Evolutionary conservation across 495 filamentous ascomycete species (phyloP).

Genomic region (Xylona heveae): DNA sequence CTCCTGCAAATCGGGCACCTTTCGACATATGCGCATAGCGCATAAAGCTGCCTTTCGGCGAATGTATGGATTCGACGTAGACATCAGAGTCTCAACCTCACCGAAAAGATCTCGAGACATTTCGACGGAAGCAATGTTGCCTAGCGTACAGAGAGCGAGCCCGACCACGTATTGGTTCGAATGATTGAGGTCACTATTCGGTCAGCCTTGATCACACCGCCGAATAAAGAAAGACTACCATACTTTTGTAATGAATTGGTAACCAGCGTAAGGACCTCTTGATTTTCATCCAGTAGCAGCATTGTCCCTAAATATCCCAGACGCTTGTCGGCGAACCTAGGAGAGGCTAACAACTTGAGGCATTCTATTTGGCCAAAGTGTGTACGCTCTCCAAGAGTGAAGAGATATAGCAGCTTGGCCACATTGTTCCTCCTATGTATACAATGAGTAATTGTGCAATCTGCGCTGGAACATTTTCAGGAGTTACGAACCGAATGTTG

Average conservation of each 20-base stretch:
- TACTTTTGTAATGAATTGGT: slow-evolving; percentile 97
- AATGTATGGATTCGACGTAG: slow-evolving; percentile 90
- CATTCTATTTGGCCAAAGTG: slow-evolving; percentile 99
- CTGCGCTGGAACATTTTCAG: too few relatives aligned
- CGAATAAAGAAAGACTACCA: slow-evolving; percentile 7
- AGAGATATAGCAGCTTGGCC: slow-evolving; percentile 91
- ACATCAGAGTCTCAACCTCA: slow-evolving; percentile 77
- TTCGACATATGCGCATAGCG: slow-evolving; percentile 97
- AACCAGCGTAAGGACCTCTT: slow-evolving; percentile 89
- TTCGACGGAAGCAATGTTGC: slow-evolving; percentile 91
- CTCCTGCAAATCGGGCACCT: slow-evolving; percentile 92
- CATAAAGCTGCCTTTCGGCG: slow-evolving; percentile 94
- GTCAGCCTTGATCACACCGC: neutral
- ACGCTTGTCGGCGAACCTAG: slow-evolving; percentile 93
- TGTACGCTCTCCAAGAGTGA: slow-evolving; percentile 93
- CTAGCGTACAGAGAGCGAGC: slow-evolving; percentile 81
- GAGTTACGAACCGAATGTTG: slow-evolving; percentile 45
- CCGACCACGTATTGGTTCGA: slow-evolving; percentile 98
- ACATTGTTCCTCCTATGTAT: slow-evolving; percentile 90
- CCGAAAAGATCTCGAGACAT: slow-evolving; percentile 97
- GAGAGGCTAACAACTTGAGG: slow-evolving; percentile 87
- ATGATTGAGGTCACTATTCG: slow-evolving; percentile 69
- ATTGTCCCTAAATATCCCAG: slow-evolving; percentile 93
- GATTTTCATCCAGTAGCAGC: slow-evolving; percentile 90
- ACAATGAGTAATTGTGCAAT: slow-evolving; percentile 3